Base-by-base conservation (phyloP, 177 flowering plant genomes). In the Vitis hybrid region DNA sequence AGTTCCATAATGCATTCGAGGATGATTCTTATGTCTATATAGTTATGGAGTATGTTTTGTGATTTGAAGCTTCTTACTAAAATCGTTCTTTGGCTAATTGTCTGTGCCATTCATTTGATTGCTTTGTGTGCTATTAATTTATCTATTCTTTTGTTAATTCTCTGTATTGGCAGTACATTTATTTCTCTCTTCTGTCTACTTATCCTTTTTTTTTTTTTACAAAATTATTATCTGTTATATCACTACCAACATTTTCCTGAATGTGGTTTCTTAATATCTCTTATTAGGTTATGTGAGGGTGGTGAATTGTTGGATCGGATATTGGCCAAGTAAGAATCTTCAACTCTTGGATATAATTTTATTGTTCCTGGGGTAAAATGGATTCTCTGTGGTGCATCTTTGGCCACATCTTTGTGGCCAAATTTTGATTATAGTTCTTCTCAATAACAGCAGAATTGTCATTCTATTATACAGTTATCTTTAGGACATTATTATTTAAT, bases 301-400 rank as follows among this genome's bases (percentile, higher is more conserved):
- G 99, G 99, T 14, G 99, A 96, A 74, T 85, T 96, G 79, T 80
- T 96, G 72, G 99, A 96, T 69, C 85, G 98, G 26, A 96, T 96
- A 71, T 78, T 96, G 77, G 80, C 97, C 80, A 93, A 90, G 99
- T 95, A 89, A 86, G 94, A 33, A 39, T 58, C 14, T 31, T 64
- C 63, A 29, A 13, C 59, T 71, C 22, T 33, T 67, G 53, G 33
- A 7, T 39, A 39, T 39, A 29, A n/a, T 50, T 51, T 45, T 22
- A 29, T 19, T n/a, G 8, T 52, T 60, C 48, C 62, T 66, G 45
- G 53, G 45, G 45, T 5, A 39, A 39, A 39, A 39, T 39, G 45
- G 7, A 39, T 39, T 39, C 45, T 7, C 45, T 39, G 45, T 39
- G 45, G 45, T 39, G 45, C 45, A 39, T 26, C 7, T 57, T 19